These are phyloP conservation scores for Phytophthora sp. DNA, from an alignment of 352 stramenopile species.

Conservation along the genomic window DNA sequence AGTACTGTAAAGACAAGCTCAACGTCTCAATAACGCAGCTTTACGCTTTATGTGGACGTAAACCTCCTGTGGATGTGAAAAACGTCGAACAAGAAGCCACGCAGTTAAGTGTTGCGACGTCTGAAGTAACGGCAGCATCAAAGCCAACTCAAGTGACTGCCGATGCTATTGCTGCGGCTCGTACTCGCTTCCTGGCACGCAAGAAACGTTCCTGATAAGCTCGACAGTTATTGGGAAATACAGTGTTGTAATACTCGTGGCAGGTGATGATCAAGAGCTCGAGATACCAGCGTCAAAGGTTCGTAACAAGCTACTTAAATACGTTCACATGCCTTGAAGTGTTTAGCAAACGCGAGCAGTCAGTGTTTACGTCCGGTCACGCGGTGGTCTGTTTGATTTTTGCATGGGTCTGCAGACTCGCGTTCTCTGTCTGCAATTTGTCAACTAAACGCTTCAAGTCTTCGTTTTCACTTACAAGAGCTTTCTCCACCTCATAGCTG, in stretches of 20 bases:
- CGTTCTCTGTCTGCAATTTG: conserved; percentile 14
- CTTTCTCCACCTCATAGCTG: conserved; percentile 25
- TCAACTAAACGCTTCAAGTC: conserved; percentile 9
- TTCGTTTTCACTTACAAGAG: conserved; percentile 14
- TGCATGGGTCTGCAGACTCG: conserved; percentile 2
- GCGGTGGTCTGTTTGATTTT: not conserved
- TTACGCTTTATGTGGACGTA: conserved; percentile 57
- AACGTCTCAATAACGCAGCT: conserved; percentile 41
- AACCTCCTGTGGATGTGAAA: conserved; percentile 11
- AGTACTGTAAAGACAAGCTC: conserved; percentile 44
- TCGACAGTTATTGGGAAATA: not conserved
- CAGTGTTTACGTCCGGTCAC: no score
- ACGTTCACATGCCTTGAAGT: no score
- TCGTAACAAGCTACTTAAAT: no score
- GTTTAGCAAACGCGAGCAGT: no score
- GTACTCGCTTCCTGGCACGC: conserved; percentile 51
- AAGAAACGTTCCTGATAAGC: conserved; percentile 32
- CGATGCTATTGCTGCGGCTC: conserved; percentile 46
- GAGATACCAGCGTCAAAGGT: no score
- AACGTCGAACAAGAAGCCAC: not conserved
- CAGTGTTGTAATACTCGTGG: no score
- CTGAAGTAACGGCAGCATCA: not conserved
- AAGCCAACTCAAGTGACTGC: conserved; percentile 27
- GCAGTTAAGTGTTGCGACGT: not conserved
- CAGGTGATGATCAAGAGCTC: not conserved